phyloP scores from a whole-genome alignment of 441 rosid genomes.

The Euphorbia schlechtendalii region DNA sequence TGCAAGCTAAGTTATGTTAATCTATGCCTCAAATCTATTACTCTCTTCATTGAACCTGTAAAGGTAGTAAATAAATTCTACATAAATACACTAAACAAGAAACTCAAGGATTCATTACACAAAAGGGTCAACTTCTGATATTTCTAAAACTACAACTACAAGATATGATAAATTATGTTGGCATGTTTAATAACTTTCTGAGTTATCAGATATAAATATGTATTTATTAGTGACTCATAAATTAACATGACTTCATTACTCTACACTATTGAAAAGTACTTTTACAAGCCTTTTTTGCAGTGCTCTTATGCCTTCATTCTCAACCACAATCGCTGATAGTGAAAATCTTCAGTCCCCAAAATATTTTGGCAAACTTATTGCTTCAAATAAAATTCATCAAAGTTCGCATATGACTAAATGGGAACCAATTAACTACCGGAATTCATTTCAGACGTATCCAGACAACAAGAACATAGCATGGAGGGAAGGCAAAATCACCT shows the following conservation, averaged over 20 bases:
- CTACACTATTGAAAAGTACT: background rate
- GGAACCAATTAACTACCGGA: background rate
- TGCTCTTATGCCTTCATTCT: background rate
- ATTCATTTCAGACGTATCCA: background rate
- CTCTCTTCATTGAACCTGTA: background rate
- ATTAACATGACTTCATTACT: background rate
- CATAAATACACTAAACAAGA: background rate
- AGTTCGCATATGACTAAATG: background rate
- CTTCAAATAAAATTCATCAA: background rate
- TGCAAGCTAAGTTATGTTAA: constrained; percentile 5
- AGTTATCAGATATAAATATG: background rate
- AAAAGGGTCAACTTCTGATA: constrained; percentile 1
- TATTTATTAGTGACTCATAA: background rate
- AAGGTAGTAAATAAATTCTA: background rate
- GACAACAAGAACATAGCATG: background rate
- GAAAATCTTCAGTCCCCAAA: background rate
- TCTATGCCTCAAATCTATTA: background rate
- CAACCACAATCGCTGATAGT: background rate
- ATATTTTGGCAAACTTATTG: background rate
- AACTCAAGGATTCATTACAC: background rate
- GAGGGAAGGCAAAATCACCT: constrained; percentile 37
- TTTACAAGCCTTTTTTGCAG: background rate
- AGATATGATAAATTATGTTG: background rate
- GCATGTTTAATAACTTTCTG: background rate
- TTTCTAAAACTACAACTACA: background rate